A percentile compares a stretch with the other conserved stretches of the same genome.
These are phyloP conservation scores for Bipolaris gigantea DNA, from an alignment of 2,329 filamentous ascomycete genomes.

Conservation along the genomic window DNA sequence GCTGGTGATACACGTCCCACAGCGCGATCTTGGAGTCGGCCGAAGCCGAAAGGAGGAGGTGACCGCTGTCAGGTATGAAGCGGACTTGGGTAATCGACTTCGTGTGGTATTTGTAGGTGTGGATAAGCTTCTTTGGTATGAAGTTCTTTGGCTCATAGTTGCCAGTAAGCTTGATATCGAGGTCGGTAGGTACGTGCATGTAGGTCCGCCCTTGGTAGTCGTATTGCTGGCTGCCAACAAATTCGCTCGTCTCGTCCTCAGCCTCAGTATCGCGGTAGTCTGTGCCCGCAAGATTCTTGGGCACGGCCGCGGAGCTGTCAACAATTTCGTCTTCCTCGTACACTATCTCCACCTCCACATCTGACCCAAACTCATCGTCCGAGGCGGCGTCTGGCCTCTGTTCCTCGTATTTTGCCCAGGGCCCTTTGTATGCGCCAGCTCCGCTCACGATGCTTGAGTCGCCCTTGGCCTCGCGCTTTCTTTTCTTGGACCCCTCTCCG, in stretches of 20 bases:
- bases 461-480: constrained; percentile 83
- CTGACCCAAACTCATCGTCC: constrained; percentile 63
- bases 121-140: constrained; percentile 90
- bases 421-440: constrained; percentile 84
- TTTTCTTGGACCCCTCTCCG: constrained; percentile 66
- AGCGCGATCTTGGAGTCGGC: constrained; percentile 91
- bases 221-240: constrained; percentile 79
- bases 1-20: constrained; percentile 90
- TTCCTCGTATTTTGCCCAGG: constrained; percentile 84
- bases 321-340: constrained; percentile 74
- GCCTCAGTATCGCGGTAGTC: constrained; percentile 53
- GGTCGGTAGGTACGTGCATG: constrained; percentile 85
- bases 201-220: constrained; percentile 97
- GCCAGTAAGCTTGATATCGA: constrained; percentile 63
- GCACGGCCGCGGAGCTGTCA: constrained; percentile 62
- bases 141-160: constrained; percentile 82
- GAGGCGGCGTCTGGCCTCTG: constrained; percentile 70
- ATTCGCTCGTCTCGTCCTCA: constrained; percentile 74
- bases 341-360: constrained; percentile 72
- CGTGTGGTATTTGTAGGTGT: constrained; percentile 82
- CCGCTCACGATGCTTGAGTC: constrained; percentile 83
- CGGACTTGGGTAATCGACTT: constrained; percentile 86
- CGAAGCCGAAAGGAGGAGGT: constrained; percentile 84
- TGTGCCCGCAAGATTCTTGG: constrained; percentile 58
- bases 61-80: constrained; percentile 86